Conservation (phyloP, 2,329 filamentous ascomycete genomes). For the Phialophora tarda region DNA sequence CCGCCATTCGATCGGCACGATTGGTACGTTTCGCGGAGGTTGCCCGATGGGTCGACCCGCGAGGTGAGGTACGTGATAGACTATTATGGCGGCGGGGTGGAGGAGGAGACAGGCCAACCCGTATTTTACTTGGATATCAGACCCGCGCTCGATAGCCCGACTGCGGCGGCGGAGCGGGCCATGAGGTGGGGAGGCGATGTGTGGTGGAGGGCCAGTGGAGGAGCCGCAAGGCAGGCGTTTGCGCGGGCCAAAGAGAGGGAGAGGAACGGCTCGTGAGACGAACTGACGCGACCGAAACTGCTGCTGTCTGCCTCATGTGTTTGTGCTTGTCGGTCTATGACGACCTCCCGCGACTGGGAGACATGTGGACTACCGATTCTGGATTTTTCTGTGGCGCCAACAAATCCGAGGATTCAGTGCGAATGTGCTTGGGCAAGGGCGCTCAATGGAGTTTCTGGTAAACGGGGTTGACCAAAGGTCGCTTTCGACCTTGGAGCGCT, state of each 20-base stretch:
- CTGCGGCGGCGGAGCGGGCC: constrained; percentile 77
- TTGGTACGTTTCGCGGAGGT: constrained; percentile 84
- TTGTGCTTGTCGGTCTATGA: not conserved
- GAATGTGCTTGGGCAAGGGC: not conserved
- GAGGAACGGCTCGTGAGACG: not conserved
- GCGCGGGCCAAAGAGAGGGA: constrained; percentile 19
- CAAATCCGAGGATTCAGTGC: not conserved
- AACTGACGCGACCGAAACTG: not conserved
- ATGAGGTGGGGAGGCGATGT: constrained; percentile 91
- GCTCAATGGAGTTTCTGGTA: not conserved
- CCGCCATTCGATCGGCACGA: constrained; percentile 96
- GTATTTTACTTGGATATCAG: constrained; percentile 96
- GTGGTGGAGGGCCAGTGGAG: constrained; percentile 88
- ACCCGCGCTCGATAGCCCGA: constrained; percentile 82
- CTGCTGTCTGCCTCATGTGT: not conserved
- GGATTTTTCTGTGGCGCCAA: not conserved
- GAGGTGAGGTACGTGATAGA: constrained; percentile 96
- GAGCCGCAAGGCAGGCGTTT: constrained; percentile 59
- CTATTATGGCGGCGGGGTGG: constrained; percentile 79
- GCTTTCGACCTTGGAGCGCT: not conserved
- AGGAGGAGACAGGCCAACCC: constrained; percentile 83
- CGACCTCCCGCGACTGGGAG: not conserved
- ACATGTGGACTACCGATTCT: not conserved
- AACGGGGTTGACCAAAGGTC: not conserved
- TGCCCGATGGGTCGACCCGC: constrained; percentile 67